Evolutionary conservation across 192 early-diverging fungal genomes (phyloP).

Genomic region (Dispira parvispora): DNA sequence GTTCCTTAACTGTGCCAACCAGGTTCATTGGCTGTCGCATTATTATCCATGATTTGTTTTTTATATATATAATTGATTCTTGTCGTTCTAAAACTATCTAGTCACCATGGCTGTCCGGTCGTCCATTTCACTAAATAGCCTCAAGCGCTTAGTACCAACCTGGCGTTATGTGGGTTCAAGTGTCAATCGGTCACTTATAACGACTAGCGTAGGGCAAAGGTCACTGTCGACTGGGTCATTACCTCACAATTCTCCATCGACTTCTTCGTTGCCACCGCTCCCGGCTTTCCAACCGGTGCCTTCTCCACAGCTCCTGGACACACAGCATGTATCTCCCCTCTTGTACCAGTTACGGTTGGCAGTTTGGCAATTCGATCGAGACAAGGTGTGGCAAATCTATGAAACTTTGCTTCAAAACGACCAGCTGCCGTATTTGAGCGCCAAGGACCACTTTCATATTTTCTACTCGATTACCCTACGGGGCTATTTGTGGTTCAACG

Average conservation of each 20-base stretch:
- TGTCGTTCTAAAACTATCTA: too few relatives aligned
- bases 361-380: background rate
- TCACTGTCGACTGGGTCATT: background rate
- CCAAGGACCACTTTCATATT: background rate
- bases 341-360: background rate
- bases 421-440: background rate
- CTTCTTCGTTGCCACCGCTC: background rate
- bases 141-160: too few relatives aligned
- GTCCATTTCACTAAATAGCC: too few relatives aligned
- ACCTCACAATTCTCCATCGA: background rate
- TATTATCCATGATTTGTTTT: too few relatives aligned
- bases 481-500: background rate
- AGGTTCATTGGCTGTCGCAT: too few relatives aligned
- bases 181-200: background rate
- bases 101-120: too few relatives aligned
- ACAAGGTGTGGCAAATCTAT: conserved; percentile 4
- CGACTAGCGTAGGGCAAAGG: background rate
- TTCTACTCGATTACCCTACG: conserved; percentile 2
- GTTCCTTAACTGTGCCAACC: too few relatives aligned
- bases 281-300: background rate
- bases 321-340: background rate
- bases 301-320: background rate
- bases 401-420: background rate
- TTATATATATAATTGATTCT: too few relatives aligned
- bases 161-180: background rate